Evolutionary conservation across 2,329 filamentous ascomycete species (phyloP).

Genomic region (Trichoderma aggressivum): DNA sequence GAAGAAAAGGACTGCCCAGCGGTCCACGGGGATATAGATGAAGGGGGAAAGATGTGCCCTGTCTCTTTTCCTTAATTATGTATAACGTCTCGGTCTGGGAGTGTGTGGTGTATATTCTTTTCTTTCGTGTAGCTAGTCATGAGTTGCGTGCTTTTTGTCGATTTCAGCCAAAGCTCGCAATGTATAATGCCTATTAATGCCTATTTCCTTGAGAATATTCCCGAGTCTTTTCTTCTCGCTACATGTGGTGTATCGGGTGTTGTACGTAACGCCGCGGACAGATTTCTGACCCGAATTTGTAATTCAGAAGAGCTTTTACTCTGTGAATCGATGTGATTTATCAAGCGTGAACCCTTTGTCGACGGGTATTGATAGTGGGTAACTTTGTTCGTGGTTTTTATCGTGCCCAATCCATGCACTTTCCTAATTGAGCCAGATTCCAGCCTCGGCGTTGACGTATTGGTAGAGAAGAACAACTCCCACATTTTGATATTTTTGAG

Average conservation of each 20-base stretch:
- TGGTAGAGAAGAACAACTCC: neutral
- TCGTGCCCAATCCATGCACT: neutral
- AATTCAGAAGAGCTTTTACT: neutral
- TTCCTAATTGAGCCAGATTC: neutral
- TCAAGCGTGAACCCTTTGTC: neutral
- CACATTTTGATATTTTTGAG: neutral
- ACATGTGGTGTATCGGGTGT: neutral
- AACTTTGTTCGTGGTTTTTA: neutral
- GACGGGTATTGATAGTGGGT: neutral
- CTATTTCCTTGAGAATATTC: neutral
- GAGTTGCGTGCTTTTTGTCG: conserved; percentile 5
- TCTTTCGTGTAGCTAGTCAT: conserved; percentile 5
- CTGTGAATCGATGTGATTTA: neutral
- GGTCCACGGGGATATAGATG: conserved; percentile 43
- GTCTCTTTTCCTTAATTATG: neutral
- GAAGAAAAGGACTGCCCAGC: conserved; percentile 43
- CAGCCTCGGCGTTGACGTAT: neutral
- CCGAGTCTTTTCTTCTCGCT: neutral
- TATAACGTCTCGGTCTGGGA: conserved; percentile 7
- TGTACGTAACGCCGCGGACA: neutral
- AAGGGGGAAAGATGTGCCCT: conserved; percentile 7
- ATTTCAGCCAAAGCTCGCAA: neutral
- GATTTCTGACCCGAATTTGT: neutral
- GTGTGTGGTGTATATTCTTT: conserved; percentile 9
- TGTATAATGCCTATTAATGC: conserved; percentile 19